Conservation (phyloP, 306 rosid species). For the Crotalaria pallida region DNA sequence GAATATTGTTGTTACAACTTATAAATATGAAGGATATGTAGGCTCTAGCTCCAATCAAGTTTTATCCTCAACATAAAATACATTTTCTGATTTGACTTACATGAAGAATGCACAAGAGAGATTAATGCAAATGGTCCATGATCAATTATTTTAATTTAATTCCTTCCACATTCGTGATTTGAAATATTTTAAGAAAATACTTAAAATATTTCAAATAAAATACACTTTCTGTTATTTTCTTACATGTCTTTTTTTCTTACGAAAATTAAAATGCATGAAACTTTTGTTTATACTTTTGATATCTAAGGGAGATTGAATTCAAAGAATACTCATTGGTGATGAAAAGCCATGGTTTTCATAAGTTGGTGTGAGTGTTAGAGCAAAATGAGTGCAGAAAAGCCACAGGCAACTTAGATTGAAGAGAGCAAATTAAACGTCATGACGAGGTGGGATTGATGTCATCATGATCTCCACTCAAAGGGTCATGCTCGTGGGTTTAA, state of each 20-base stretch:
- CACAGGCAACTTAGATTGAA: slow-evolving; percentile 16
- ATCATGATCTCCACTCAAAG: slow-evolving; percentile 41
- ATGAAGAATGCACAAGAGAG: no score
- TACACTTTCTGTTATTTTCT: neutral
- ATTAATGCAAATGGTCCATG: no score
- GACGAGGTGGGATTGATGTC: slow-evolving; percentile 84
- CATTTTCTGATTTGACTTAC: no score
- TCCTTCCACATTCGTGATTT: no score
- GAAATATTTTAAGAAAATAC: no score
- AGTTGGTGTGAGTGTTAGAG: slow-evolving; percentile 20
- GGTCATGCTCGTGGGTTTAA: slow-evolving; percentile 41
- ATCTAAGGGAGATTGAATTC: slow-evolving; percentile 30
- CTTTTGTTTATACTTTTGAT: slow-evolving; percentile 5
- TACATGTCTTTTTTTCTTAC: neutral
- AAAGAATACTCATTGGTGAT: slow-evolving; percentile 34
- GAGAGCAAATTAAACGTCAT: slow-evolving; percentile 61
- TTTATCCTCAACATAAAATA: neutral
- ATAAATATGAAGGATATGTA: no score
- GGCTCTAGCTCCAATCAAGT: no score
- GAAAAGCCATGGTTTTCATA: neutral
- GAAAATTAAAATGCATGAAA: neutral
- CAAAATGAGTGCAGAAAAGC: slow-evolving; percentile 11
- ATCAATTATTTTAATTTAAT: no score
- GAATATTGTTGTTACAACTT: no score
- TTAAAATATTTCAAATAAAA: neutral